These are phyloP conservation scores for Ophiostoma populinum DNA, from an alignment of 2,329 filamentous ascomycete genomes.

Conservation along the genomic window DNA sequence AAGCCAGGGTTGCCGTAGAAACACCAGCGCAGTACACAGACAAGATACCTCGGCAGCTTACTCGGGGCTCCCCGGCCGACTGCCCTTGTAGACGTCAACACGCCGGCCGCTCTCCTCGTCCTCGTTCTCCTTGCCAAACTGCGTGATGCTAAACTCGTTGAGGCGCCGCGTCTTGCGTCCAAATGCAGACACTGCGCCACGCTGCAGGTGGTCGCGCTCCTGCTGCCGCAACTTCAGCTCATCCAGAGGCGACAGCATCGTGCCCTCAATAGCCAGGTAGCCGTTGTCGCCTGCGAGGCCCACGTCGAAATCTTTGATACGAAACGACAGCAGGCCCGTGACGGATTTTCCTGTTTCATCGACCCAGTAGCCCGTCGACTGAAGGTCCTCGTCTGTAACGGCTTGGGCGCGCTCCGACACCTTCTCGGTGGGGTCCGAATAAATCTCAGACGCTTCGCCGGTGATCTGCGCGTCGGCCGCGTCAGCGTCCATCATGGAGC, in stretches of 20 bases:
- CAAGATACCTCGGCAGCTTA: background rate
- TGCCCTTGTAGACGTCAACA: constrained; percentile 19
- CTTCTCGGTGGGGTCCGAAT: background rate
- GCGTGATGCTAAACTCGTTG: constrained; percentile 40
- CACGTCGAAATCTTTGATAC: constrained; percentile 72
- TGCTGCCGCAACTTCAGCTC: constrained; percentile 42
- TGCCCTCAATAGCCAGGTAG: constrained; percentile 74
- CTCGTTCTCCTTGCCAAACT: constrained; percentile 29
- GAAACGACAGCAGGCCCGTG: constrained; percentile 54
- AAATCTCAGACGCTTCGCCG: background rate
- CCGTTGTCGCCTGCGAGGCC: constrained; percentile 57
- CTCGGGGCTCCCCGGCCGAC: constrained; percentile 16
- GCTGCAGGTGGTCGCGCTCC: constrained; percentile 27
- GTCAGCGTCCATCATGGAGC: background rate
- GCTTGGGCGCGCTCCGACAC: background rate
- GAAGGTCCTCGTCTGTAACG: constrained; percentile 15
- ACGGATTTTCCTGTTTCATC: constrained; percentile 54
- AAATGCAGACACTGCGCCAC: constrained; percentile 18
- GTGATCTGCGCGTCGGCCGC: background rate
- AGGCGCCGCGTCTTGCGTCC: constrained; percentile 17
- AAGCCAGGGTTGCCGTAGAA: too few relatives aligned
- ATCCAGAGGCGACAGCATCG: constrained; percentile 54
- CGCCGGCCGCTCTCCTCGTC: constrained; percentile 23
- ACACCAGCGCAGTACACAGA: too few relatives aligned
- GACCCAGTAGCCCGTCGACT: constrained; percentile 55